A percentile compares a stretch with the other conserved stretches of the same genome.
These are phyloP conservation scores for Aspergillus awamori DNA, from an alignment of 2,329 filamentous ascomycete genomes.

Conservation along the genomic window DNA sequence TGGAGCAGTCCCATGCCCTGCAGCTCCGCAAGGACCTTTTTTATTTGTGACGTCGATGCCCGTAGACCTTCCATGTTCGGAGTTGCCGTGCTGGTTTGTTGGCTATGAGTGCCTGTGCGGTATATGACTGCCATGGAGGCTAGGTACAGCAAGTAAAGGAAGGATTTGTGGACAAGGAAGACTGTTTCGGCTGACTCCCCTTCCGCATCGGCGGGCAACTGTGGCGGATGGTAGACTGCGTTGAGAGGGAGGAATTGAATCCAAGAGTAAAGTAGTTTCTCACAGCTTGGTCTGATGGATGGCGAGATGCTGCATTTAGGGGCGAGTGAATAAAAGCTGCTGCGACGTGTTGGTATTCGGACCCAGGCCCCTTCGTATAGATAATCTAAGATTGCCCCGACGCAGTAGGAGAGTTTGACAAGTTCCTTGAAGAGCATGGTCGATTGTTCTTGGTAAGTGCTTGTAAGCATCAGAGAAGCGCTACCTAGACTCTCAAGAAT, in stretches of 20 bases:
- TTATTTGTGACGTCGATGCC: neutral
- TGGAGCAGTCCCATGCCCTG: neutral
- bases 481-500: neutral
- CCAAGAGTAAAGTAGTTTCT: neutral
- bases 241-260: neutral
- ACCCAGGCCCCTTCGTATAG: neutral
- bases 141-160: neutral
- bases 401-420: conserved; percentile 1
- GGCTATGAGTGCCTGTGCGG: neutral
- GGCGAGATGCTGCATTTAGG: neutral
- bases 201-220: neutral
- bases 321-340: neutral
- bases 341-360: neutral
- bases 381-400: neutral
- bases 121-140: neutral
- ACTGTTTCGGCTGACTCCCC: neutral
- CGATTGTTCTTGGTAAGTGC: neutral
- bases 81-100: neutral
- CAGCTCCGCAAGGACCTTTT: neutral
- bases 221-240: neutral
- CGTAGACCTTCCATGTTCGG: neutral
- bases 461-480: neutral
- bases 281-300: neutral
- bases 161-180: neutral
- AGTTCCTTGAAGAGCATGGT: neutral